Conservation (phyloP, 73 alveolate species). For the Breviolum minutum region DNA sequence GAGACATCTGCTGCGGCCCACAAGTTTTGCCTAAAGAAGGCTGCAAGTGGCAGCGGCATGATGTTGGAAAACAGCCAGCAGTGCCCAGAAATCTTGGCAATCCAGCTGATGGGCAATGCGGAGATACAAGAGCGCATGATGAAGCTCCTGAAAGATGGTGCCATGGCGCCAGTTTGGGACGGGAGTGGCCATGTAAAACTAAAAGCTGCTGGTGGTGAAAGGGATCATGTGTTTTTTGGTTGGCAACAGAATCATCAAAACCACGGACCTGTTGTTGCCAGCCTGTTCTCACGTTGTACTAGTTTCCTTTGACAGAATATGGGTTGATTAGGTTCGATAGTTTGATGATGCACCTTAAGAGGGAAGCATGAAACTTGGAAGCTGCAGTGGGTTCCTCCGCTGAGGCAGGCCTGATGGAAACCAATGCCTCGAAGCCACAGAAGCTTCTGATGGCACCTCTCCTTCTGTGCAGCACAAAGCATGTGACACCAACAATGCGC, state of each 20-base stretch:
- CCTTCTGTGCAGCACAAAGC: not conserved
- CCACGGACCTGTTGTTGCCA: too few relatives aligned
- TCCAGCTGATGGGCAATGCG: slow-evolving; percentile 22
- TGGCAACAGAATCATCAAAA: too few relatives aligned
- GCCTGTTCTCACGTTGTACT: too few relatives aligned
- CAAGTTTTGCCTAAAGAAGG: slow-evolving; percentile 56
- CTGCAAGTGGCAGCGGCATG: not conserved
- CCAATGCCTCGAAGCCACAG: not conserved
- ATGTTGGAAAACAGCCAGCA: slow-evolving; percentile 13
- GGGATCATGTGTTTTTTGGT: too few relatives aligned
- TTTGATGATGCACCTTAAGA: too few relatives aligned
- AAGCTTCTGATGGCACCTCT: not conserved
- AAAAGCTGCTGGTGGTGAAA: too few relatives aligned
- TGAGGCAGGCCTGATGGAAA: too few relatives aligned
- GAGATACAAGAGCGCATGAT: slow-evolving; percentile 46
- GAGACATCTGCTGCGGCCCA: slow-evolving; percentile 46
- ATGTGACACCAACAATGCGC: not conserved
- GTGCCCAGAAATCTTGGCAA: slow-evolving; percentile 44
- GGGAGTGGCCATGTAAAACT: too few relatives aligned
- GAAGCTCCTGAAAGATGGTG: slow-evolving; percentile 7
- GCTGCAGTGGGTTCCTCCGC: too few relatives aligned
- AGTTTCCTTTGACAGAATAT: too few relatives aligned
- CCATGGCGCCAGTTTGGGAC: not conserved
- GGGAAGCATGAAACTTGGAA: too few relatives aligned
- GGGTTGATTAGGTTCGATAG: too few relatives aligned